Evolutionary conservation across 768 basidiomycete species (phyloP).

Genomic region (Termitomyces sp.): DNA sequence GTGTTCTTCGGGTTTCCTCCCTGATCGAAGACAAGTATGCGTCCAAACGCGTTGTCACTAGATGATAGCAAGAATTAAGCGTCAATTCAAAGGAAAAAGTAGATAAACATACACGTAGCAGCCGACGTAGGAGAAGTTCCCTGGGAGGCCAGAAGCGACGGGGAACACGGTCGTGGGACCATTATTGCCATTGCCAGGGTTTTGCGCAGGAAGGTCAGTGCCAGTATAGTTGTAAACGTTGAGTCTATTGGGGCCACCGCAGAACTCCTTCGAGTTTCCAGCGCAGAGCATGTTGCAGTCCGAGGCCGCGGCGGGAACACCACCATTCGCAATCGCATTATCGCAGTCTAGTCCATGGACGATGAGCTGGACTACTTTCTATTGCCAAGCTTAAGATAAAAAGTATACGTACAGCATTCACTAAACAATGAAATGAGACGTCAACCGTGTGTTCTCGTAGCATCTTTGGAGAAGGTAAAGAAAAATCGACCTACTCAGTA

Average conservation of each 20-base stretch:
- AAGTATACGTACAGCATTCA: constrained; percentile 51
- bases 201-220: constrained; percentile 40
- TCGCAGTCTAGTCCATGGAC: constrained; percentile 45
- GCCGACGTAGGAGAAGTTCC: constrained; percentile 56
- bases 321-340: constrained; percentile 41
- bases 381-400: constrained; percentile 12
- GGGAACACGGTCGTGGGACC: constrained; percentile 37
- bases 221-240: constrained; percentile 74
- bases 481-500: constrained; percentile 32
- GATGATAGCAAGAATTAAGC: not conserved
- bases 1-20: constrained; percentile 41
- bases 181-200: constrained; percentile 31
- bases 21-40: constrained; percentile 41
- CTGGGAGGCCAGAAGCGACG: constrained; percentile 51
- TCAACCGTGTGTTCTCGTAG: constrained; percentile 1
- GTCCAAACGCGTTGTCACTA: constrained; percentile 61
- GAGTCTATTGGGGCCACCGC: constrained; percentile 69
- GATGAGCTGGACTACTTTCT: constrained; percentile 1
- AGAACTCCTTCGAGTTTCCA: constrained; percentile 64
- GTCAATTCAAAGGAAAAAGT: not conserved
- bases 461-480: constrained; percentile 18
- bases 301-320: constrained; percentile 42
- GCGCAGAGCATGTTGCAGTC: constrained; percentile 69
- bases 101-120: constrained; percentile 58
- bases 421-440: constrained; percentile 35